Base-by-base conservation (phyloP, 768 basidiomycete species). In the Mycena rosella region DNA sequence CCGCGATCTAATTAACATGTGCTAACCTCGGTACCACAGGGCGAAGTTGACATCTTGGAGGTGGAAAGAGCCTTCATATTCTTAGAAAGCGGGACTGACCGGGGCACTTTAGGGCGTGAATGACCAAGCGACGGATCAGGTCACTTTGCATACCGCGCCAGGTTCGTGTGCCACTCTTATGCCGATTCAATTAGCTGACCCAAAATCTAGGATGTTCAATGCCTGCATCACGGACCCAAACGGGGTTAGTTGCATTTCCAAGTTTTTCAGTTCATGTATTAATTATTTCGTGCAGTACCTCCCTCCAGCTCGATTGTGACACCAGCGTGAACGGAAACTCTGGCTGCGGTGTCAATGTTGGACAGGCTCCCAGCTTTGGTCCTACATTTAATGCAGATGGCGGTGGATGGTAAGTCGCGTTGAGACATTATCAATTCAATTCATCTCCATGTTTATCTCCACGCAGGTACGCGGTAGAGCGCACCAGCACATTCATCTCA, bases 381-480 rank as follows among this genome's bases (percentile, higher is more conserved):
- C 85, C 88, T 7, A 63, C 78, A 0, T 89, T 91, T 80, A 91
- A 91, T 70, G 72, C 65, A 45, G 82, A 81, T 42, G 86, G 88
- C 24, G 90, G 89, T 15, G 89, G 89, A 63, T 90, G 86, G 86
- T 90, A n/a, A n/a, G n/a, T n/a, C n/a, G 65, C 58, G 84, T 49
- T n/a, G 68, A 74, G 76, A 14, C 18, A 15, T 17, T 48, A 20
- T 10, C 17, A 5, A n/a, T 14, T 14, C 11, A 34, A 42, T 17
- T 18, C 18, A 42, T 8, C 49, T 44, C 7, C 32, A 34, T 17
- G 20, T 53, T 53, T 57, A 26, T 69, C 14, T 10, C 54, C 32
- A 32, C 34, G 15, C 60, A 90, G 87, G 86, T 91, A 86, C 73
- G 91, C 88, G 0, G 81, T 91, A 56, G 90, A 91, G 74, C 85